Percentiles rank a stretch among this genome's conserved stretches.
Conservation (phyloP, 441 rosid genomes). For the Syzygium syzygioides region DNA sequence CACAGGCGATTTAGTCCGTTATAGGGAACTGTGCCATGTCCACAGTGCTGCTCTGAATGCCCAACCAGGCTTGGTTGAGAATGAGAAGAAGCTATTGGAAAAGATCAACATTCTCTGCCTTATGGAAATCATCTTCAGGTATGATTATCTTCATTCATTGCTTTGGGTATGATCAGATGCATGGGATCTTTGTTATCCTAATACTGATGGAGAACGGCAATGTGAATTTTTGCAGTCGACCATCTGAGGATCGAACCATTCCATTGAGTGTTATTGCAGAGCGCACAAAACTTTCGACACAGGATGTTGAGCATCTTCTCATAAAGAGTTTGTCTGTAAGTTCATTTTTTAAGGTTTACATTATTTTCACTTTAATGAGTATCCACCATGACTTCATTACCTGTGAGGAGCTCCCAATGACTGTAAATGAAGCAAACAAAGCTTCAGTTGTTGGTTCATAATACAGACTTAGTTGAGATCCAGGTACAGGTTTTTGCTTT, state of each 20-base stretch:
- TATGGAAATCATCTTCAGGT: slow-evolving; percentile 98
- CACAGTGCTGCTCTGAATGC: slow-evolving; percentile 76
- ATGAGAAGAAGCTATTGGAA: slow-evolving; percentile 79
- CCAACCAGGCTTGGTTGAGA: slow-evolving; percentile 91
- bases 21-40: slow-evolving; percentile 79
- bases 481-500: neutral
- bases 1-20: slow-evolving; percentile 75
- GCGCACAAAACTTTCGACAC: neutral
- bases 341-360: neutral
- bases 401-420: neutral
- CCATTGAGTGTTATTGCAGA: neutral
- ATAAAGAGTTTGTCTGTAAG: neutral
- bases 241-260: neutral
- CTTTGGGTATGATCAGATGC: neutral
- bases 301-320: neutral
- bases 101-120: slow-evolving; percentile 95
- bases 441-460: neutral
- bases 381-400: neutral
- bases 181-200: neutral
- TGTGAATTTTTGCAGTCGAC: neutral
- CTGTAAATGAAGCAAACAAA: neutral
- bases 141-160: neutral
- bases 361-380: neutral
- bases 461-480: neutral
- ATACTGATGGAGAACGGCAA: neutral